Percentiles rank a stretch among this genome's conserved stretches.
Evolutionary conservation across 148 eudicot genomes (phyloP).

Genomic region (Chenopodium berlandieri): DNA sequence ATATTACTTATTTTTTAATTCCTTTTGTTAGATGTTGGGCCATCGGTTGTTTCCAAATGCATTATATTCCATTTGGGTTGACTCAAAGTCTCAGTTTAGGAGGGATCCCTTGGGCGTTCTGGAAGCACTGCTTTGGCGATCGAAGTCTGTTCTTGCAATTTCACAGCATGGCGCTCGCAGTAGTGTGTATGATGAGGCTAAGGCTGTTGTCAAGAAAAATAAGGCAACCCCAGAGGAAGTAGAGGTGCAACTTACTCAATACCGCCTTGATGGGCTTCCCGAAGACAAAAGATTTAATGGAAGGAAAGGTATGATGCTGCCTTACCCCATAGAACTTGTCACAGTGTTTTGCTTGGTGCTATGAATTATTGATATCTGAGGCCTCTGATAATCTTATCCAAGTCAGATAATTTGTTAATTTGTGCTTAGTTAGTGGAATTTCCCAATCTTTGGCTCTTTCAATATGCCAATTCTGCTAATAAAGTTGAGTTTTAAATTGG

Average conservation of each 20-base stretch:
- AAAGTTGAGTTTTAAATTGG: neutral
- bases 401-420: too few species aligned
- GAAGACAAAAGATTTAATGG: slow-evolving; percentile 84
- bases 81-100: slow-evolving; percentile 93
- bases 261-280: slow-evolving; percentile 81
- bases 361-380: neutral
- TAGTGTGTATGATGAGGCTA: slow-evolving; percentile 95
- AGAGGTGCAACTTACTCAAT: slow-evolving; percentile 72
- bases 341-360: neutral
- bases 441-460: neutral
- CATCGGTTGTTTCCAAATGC: slow-evolving; percentile 91
- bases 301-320: slow-evolving; percentile 57
- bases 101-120: slow-evolving; percentile 93
- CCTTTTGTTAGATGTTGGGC: slow-evolving; percentile 65
- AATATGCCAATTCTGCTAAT: neutral
- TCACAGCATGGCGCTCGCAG: slow-evolving; percentile 98
- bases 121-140: slow-evolving; percentile 89
- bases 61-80: slow-evolving; percentile 90
- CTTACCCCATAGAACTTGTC: neutral
- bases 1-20: neutral
- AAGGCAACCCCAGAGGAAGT: slow-evolving; percentile 97
- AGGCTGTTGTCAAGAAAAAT: slow-evolving; percentile 88
- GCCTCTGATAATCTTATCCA: neutral
- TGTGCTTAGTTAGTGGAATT: neutral
- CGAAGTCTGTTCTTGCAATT: slow-evolving; percentile 75